Conservation (phyloP, 192 early-diverging fungal genomes). For the Coemansia interrupta region DNA sequence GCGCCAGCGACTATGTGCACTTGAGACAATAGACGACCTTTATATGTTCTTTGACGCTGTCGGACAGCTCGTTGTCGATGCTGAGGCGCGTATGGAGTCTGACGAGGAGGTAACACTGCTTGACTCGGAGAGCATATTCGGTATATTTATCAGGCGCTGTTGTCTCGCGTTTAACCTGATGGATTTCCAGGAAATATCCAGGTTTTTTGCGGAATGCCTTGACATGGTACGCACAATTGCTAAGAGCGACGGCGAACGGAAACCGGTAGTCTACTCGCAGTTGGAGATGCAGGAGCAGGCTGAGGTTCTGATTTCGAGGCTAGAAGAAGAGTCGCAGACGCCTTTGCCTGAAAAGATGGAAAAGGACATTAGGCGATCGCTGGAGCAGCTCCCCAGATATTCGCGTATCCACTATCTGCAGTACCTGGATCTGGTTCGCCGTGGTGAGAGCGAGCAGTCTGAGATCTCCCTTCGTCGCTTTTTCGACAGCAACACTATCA, state of each 20-base stretch:
- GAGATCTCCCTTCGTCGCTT: slow-evolving; percentile 28
- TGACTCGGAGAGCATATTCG: slow-evolving; percentile 47
- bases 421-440: slow-evolving; percentile 25
- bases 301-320: slow-evolving; percentile 18
- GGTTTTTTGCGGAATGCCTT: slow-evolving; percentile 20
- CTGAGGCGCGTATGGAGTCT: slow-evolving; percentile 5
- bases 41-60: slow-evolving; percentile 32
- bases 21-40: slow-evolving; percentile 27
- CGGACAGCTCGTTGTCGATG: slow-evolving; percentile 15
- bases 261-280: slow-evolving; percentile 8
- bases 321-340: slow-evolving; percentile 22
- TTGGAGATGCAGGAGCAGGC: slow-evolving; percentile 31
- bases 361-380: slow-evolving; percentile 8
- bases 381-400: slow-evolving; percentile 12
- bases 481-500: slow-evolving; percentile 32
- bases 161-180: slow-evolving; percentile 45
- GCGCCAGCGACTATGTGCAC: slow-evolving; percentile 4
- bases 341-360: slow-evolving; percentile 12
- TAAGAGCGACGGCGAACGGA: background rate
- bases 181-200: slow-evolving; percentile 40
- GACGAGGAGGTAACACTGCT: slow-evolving; percentile 15
- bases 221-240: background rate
- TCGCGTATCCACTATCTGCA: slow-evolving; percentile 31
- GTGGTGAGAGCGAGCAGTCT: slow-evolving; percentile 27
- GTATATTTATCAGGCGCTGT: slow-evolving; percentile 45